Evolutionary conservation across 2,329 filamentous ascomycete genomes (phyloP).

Genomic region (Xylaria sp.): DNA sequence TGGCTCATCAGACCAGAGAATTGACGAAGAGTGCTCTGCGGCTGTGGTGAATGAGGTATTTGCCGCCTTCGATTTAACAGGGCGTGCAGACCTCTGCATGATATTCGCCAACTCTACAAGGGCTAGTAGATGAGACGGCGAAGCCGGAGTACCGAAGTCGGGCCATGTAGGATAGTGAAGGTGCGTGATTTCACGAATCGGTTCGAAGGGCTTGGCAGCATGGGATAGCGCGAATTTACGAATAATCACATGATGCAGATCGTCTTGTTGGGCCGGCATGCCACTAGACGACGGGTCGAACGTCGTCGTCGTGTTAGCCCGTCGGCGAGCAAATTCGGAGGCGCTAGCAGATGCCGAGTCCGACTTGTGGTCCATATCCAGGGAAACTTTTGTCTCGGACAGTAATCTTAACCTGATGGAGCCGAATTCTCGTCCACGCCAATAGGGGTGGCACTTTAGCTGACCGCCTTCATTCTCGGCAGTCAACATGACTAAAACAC

Average conservation of each 20-base stretch:
- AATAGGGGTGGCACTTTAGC: slow-evolving; percentile 92
- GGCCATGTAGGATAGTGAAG: slow-evolving; percentile 96
- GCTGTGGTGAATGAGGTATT: slow-evolving; percentile 26
- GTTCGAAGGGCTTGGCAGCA: slow-evolving; percentile 68
- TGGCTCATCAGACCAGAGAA: slow-evolving; percentile 54
- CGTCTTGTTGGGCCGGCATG: slow-evolving; percentile 36
- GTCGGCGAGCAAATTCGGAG: slow-evolving; percentile 42
- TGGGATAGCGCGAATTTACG: slow-evolving; percentile 84
- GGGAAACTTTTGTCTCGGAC: slow-evolving; percentile 74
- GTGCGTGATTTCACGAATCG: slow-evolving; percentile 88
- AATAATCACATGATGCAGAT: slow-evolving; percentile 71
- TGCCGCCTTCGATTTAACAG: slow-evolving; percentile 40
- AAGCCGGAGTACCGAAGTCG: slow-evolving; percentile 88
- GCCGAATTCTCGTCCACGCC: slow-evolving; percentile 75
- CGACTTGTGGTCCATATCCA: slow-evolving; percentile 58
- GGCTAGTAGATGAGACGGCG: slow-evolving; percentile 78
- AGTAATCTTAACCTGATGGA: slow-evolving; percentile 67
- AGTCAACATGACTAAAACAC: slow-evolving; percentile 93
- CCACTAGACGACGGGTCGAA: slow-evolving; percentile 29
- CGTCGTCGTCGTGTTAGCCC: slow-evolving; percentile 51
- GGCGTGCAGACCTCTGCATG: slow-evolving; percentile 57
- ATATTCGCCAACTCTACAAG: slow-evolving; percentile 83
- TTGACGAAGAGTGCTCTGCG: slow-evolving; percentile 30
- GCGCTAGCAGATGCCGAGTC: slow-evolving; percentile 30
- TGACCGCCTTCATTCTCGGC: slow-evolving; percentile 91